Evolutionary conservation across 257 asterid genomes (phyloP), one percentile per base, ranked within the genome.

Genomic region (Solanum rostratum): DNA sequence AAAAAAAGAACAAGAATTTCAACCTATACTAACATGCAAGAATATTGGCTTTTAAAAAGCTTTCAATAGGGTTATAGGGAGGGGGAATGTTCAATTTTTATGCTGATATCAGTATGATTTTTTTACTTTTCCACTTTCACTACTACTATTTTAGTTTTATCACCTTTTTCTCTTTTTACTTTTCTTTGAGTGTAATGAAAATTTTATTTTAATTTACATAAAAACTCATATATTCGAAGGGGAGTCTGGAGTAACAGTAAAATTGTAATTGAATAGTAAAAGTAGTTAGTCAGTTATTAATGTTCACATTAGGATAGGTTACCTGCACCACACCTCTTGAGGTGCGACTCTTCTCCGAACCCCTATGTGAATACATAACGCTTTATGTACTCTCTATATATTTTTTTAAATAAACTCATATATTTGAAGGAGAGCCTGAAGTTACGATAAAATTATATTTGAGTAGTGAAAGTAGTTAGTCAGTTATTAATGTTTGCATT

Each of bases 1-100:
- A 12, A 45, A 73, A 46, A 49, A 49, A 24, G 6, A 7, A 11
- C 8, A n/a, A 74, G 39, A 14, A 80, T 90, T 86, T 91, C 87
- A 88, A 84, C 55, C 41, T 57, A 18, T 54, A 5, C 16, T 76
- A 10, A 16, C 20, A 45, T 22, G 43, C 81, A 74, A 74, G 81
- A 74, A 74, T 74, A 74, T 74, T 74, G 43, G 59, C 81, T 74
- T 71, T 74, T 45, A 24, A 74, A 74, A 74, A 74, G 22, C 43
- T 74, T 74, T 74, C 81, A 74, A 41, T 46, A 46, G 60, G 37
- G 43, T 74, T 14, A 74, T 27, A 46, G 60, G 81, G 19, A 12
- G 54, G 33, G 76, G 54, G 33, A 12, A 71, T 71, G 37, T n/a
- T 71, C n/a, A 11, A 12, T 71, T 71, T 71, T 19, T 54, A 71